Evolutionary conservation across 352 stramenopile genomes (phyloP), one percentile per base, ranked within the genome.

Genomic region (Phytophthora sp.): DNA sequence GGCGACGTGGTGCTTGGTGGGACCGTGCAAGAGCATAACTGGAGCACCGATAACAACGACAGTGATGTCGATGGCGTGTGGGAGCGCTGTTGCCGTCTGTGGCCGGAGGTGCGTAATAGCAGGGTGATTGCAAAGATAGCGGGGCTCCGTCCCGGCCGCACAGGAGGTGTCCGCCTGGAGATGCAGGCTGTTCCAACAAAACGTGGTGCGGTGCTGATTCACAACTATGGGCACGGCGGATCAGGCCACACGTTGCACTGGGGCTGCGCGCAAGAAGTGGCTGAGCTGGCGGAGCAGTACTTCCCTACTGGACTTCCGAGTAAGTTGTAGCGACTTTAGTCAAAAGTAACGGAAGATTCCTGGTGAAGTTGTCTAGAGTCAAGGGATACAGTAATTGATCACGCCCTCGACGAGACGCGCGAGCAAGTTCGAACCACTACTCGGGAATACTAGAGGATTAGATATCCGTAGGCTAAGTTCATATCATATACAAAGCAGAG

Each of bases 231-330:
- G 1, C 83, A 91, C 39, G 71, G 54, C 4, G 83, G 83, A 27
- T 90, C 79, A 23, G 83, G 83, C 24, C 83, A 90, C 55, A 91
- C 80, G 8, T 62, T 91, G 31, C 83, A 91, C 42, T 88, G 80
- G 79, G 80, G 83, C 0, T 91, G 80, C 47, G 83, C 83, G 7
- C 65, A 78, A 26, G 77, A 88, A 18, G 83, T 89, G 20, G 74
- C 77, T 45, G 53, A 38, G 3, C 59, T 83, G 7, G 78, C 75
- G 24, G 71, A 51, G 7, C 50, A 68, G 51, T 66, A 69, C 41
- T 67, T 72, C 21, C 57, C 57, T 2, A 7, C 5, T 5, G 16
- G 11, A 9, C 12, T 4, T 8, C 2, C 16, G 7, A 63, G 63
- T 31, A 68, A 59, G 23, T 15, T 72, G 12, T 68, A 24, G 12